These are phyloP conservation scores for Pseudohyphozyma bogoriensis DNA, from an alignment of 768 basidiomycete species.

Conservation along the genomic window DNA sequence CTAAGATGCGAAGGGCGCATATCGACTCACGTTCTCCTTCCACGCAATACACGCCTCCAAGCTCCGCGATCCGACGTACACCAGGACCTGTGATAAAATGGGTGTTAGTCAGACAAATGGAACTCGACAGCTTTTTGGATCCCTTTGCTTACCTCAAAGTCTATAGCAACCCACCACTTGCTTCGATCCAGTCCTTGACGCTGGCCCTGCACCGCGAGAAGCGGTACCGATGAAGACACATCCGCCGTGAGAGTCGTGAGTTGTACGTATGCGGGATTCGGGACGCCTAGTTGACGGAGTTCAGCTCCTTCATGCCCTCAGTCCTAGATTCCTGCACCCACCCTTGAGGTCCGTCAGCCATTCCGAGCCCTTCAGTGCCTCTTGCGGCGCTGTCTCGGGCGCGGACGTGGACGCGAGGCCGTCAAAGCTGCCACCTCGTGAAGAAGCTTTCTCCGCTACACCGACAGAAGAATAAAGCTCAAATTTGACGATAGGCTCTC, in stretches of 20 bases:
- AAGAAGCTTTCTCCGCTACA: background rate
- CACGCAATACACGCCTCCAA: constrained; percentile 7
- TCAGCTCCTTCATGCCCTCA: background rate
- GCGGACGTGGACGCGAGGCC: no score
- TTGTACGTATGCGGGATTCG: background rate
- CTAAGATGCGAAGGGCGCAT: no score
- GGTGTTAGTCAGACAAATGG: background rate
- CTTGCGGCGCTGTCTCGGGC: no score
- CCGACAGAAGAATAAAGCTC: background rate
- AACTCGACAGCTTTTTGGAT: rapidly evolving
- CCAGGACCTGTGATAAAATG: background rate
- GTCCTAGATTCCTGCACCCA: background rate
- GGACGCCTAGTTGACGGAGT: background rate
- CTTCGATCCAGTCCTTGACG: no score
- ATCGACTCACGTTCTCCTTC: constrained; percentile 3
- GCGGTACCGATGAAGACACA: background rate
- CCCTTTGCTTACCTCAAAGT: background rate
- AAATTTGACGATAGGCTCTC: background rate
- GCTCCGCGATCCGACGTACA: constrained; percentile 2
- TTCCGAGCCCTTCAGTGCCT: no score
- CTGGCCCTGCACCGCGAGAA: background rate
- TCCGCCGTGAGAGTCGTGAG: constrained; percentile 2
- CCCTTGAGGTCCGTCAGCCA: no score
- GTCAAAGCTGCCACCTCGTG: background rate
- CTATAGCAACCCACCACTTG: constrained; percentile 4